Conservation (phyloP, 768 basidiomycete species). For the Russula griseocarnosa region DNA sequence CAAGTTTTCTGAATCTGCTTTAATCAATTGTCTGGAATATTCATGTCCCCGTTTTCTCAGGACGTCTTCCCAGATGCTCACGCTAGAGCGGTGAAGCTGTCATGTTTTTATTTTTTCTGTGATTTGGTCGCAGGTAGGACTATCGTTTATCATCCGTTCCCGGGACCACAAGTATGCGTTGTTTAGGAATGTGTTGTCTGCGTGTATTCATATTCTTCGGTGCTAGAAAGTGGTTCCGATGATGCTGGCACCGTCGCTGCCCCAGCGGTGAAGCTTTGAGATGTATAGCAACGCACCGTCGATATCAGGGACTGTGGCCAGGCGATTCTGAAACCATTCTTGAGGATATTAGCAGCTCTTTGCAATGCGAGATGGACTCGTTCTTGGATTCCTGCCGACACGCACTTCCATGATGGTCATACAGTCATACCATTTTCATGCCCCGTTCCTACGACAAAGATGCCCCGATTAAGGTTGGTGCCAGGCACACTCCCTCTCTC, state of each 20-base stretch:
- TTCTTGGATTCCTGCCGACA: not conserved
- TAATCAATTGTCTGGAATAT: too few species aligned
- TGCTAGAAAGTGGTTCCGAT: too few species aligned
- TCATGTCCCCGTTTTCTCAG: too few species aligned
- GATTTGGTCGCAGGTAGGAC: too few species aligned
- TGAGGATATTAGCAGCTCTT: not conserved
- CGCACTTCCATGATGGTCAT: not conserved
- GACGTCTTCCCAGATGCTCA: too few species aligned
- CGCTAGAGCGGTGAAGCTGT: too few species aligned
- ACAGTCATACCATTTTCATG: not conserved
- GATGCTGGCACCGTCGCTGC: not conserved
- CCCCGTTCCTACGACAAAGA: slow-evolving; percentile 56
- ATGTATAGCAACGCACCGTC: not conserved
- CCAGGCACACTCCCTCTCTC: slow-evolving; percentile 73
- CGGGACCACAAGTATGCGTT: too few species aligned
- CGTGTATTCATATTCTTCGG: not conserved
- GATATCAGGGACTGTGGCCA: not conserved
- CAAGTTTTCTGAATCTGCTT: too few species aligned
- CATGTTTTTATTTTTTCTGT: too few species aligned
- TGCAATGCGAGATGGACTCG: not conserved
- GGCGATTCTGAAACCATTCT: not conserved
- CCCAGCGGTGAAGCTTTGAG: not conserved
- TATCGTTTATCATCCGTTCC: too few species aligned
- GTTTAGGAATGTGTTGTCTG: too few species aligned
- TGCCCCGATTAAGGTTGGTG: slow-evolving; percentile 81